phyloP scores from a whole-genome alignment of 768 basidiomycete species.

The Tricholoma furcatifolium region DNA sequence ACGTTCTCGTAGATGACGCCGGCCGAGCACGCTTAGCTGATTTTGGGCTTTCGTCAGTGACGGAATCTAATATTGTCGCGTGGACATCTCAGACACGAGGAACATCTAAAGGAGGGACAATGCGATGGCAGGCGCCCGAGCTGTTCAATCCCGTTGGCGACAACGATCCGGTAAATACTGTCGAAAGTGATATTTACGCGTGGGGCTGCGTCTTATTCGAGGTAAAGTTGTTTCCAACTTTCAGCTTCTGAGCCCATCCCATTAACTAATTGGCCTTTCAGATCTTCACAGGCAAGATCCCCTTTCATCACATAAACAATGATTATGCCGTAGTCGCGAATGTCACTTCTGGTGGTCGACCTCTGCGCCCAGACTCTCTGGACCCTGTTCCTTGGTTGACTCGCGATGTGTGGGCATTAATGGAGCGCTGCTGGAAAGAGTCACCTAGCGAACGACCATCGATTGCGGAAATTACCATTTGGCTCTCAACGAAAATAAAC shows the following conservation, averaged over 20 bases:
- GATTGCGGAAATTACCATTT: no score
- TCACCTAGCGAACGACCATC: no score
- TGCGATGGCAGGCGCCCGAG: slow-evolving; percentile 21
- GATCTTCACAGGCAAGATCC: slow-evolving; percentile 1
- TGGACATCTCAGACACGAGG: slow-evolving; percentile 12
- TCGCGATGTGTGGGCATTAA: no score
- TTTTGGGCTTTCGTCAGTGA: slow-evolving; percentile 20
- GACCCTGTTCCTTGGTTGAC: background rate
- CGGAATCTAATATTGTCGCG: slow-evolving; percentile 9
- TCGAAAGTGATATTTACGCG: slow-evolving; percentile 19
- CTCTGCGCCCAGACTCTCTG: background rate
- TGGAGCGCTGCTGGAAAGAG: no score
- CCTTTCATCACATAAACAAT: background rate
- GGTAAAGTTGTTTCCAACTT: background rate
- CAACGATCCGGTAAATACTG: slow-evolving; percentile 1
- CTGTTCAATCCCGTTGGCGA: slow-evolving; percentile 7
- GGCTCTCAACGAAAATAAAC: no score
- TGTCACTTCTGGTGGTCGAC: background rate
- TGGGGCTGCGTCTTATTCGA: slow-evolving; percentile 10
- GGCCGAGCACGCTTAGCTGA: slow-evolving; percentile 21
- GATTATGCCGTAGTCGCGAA: background rate
- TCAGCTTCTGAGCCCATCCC: background rate
- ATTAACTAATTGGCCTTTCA: background rate
- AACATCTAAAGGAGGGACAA: slow-evolving; percentile 6
- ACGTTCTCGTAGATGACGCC: slow-evolving; percentile 19